Evolutionary conservation across 768 basidiomycete genomes (phyloP).

Genomic region (Hypholoma sublateritium): DNA sequence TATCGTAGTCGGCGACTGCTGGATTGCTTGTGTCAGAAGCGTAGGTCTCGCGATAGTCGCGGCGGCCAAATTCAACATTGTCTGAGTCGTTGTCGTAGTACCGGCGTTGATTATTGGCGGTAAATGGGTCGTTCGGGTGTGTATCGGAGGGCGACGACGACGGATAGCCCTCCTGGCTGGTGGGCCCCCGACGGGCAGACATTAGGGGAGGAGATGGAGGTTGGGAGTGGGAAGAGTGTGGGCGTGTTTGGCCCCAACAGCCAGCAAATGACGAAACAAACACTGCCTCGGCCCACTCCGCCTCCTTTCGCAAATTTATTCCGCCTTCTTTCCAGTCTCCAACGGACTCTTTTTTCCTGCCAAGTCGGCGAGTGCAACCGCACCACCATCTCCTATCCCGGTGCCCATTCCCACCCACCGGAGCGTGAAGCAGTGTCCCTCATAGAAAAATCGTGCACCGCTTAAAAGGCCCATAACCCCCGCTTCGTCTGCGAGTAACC

Average conservation of each 20-base stretch:
- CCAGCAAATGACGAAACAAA: conserved; percentile 8
- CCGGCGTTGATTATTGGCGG: conserved; percentile 39
- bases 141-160: conserved; percentile 60
- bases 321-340: background rate
- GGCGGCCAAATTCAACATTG: conserved; percentile 59
- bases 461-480: too few species aligned
- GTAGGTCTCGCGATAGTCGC: conserved; percentile 56
- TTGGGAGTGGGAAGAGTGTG: conserved; percentile 17
- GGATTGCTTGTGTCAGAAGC: conserved; percentile 70
- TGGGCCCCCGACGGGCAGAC: conserved; percentile 55
- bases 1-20: conserved; percentile 68
- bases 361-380: background rate
- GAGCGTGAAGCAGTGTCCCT: too few species aligned
- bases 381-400: too few species aligned
- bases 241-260: conserved; percentile 1
- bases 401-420: too few species aligned
- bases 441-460: too few species aligned
- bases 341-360: background rate
- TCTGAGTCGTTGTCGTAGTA: conserved; percentile 82
- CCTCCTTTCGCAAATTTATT: background rate
- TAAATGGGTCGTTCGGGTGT: conserved; percentile 70
- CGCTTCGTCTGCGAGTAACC: too few species aligned
- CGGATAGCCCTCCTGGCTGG: conserved; percentile 64
- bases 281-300: conserved; percentile 1
- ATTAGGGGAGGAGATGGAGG: conserved; percentile 31